phyloP scores from a whole-genome alignment of 208 protist genomes.

The Plasmodiophora brassicae region DNA sequence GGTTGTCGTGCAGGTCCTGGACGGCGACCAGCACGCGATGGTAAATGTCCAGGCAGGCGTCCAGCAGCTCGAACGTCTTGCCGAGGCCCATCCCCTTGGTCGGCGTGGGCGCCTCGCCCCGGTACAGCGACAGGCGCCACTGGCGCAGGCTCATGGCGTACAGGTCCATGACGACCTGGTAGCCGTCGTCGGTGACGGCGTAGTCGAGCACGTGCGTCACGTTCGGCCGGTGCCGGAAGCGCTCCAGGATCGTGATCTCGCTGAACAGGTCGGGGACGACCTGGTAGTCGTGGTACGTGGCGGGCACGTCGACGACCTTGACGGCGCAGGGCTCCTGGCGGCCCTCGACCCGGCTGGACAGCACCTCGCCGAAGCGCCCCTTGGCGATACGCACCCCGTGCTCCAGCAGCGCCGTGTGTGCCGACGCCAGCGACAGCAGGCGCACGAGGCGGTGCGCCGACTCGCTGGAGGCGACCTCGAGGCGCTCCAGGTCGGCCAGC shows the following conservation, averaged over 20 bases:
- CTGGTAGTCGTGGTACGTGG: neutral
- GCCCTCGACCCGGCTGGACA: neutral
- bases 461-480: neutral
- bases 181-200: neutral
- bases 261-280: neutral
- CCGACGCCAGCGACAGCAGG: neutral
- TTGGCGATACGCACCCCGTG: neutral
- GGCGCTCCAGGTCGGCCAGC: neutral
- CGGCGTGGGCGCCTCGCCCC: too few relatives aligned
- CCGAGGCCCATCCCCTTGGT: too few relatives aligned
- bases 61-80: too few relatives aligned
- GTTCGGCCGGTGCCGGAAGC: neutral
- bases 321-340: neutral
- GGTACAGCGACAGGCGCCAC: neutral
- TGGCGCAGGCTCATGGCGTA: neutral
- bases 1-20: neutral
- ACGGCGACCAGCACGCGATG: neutral
- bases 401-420: neutral
- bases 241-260: neutral
- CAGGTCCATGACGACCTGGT: neutral
- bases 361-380: neutral
- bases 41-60: slow-evolving; percentile 3
- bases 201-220: neutral
- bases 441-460: neutral
- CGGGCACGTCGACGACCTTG: slow-evolving; percentile 6